Conservation (phyloP, 2,329 filamentous ascomycete species). For the Stylonectria norvegica region DNA sequence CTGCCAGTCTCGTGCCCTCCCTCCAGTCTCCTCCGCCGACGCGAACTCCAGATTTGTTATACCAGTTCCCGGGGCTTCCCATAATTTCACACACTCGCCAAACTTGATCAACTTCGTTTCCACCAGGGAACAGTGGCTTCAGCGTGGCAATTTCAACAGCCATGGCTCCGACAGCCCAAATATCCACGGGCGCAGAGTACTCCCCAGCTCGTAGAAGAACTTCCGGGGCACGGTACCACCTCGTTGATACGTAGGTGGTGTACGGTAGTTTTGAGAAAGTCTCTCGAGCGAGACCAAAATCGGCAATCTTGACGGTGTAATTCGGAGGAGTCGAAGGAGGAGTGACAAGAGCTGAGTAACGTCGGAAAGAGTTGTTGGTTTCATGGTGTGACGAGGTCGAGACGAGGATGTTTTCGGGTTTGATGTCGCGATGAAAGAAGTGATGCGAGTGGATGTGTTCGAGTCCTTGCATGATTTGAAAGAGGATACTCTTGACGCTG, state of each 20-base stretch:
- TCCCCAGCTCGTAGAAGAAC: conserved; percentile 90
- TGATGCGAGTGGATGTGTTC: conserved; percentile 96
- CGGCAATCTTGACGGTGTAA: conserved; percentile 97
- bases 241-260: conserved; percentile 95
- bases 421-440: conserved; percentile 99
- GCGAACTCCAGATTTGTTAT: conserved; percentile 80
- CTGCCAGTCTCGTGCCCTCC: conserved; percentile 85
- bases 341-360: conserved; percentile 90
- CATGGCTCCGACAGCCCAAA: conserved; percentile 98
- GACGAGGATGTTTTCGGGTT: conserved; percentile 97
- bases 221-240: conserved; percentile 97
- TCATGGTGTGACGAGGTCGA: conserved; percentile 86
- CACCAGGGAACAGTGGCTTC: conserved; percentile 94
- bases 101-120: conserved; percentile 97
- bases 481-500: conserved; percentile 96
- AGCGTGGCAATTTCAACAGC: conserved; percentile 95
- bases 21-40: conserved; percentile 98
- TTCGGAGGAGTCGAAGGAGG: conserved; percentile 89
- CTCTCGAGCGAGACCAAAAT: conserved; percentile 95
- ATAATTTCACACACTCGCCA: conserved; percentile 99
- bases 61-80: conserved; percentile 98
- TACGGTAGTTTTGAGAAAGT: conserved; percentile 95
- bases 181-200: conserved; percentile 96
- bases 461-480: conserved; percentile 91
- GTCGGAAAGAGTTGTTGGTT: conserved; percentile 76